Percentiles rank a stretch among this genome's conserved stretches.
phyloP scores from a whole-genome alignment of 768 basidiomycete genomes.

The Trametes cingulata region DNA sequence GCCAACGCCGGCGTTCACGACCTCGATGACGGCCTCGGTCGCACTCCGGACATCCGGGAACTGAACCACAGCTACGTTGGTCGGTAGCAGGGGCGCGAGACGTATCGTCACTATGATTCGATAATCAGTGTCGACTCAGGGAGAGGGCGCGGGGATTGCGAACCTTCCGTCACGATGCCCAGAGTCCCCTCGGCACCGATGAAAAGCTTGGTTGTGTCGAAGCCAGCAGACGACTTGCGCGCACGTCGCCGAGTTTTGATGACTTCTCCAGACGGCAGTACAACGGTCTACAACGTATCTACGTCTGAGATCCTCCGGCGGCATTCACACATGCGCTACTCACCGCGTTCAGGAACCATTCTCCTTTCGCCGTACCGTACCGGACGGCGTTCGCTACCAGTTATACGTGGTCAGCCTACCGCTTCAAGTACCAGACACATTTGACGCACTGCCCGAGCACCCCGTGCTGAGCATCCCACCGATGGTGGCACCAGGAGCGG shows the following conservation, averaged over 20 bases:
- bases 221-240: slow-evolving; percentile 86
- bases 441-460: slow-evolving; percentile 70
- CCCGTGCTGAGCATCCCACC: slow-evolving; percentile 89
- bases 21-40: slow-evolving; percentile 71
- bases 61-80: slow-evolving; percentile 78
- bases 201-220: slow-evolving; percentile 82
- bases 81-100: slow-evolving; percentile 79
- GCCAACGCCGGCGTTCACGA: slow-evolving; percentile 67
- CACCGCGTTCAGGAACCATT: slow-evolving; percentile 89
- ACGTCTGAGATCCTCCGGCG: background rate
- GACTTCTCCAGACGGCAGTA: slow-evolving; percentile 84
- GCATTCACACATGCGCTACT: slow-evolving; percentile 22
- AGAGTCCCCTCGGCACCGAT: slow-evolving; percentile 83
- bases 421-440: slow-evolving; percentile 2
- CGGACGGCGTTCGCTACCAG: slow-evolving; percentile 73
- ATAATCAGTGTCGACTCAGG: background rate
- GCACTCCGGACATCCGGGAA: slow-evolving; percentile 78
- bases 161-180: slow-evolving; percentile 88
- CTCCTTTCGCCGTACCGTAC: slow-evolving; percentile 86
- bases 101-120: slow-evolving; percentile 65
- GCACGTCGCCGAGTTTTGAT: slow-evolving; percentile 84
- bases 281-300: slow-evolving; percentile 63
- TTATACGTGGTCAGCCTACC: background rate
- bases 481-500: slow-evolving; percentile 77
- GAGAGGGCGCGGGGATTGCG: background rate